Evolutionary conservation across 164 flowering plant species (phyloP).

Genomic region (Platanus orientalis): DNA sequence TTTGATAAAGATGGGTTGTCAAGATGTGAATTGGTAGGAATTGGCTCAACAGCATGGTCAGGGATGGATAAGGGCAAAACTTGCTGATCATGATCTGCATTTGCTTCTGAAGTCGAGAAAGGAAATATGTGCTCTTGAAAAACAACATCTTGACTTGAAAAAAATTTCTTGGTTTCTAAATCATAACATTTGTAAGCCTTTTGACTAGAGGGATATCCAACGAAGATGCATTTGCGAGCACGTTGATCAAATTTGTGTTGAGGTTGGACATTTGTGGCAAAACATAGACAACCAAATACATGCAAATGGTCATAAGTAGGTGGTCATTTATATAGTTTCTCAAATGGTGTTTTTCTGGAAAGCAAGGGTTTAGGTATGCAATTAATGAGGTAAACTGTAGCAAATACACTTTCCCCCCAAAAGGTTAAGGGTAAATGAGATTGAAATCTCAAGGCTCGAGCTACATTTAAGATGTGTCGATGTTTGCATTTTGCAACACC

Average conservation of each 20-base stretch:
- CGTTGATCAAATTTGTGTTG: conserved; percentile 1
- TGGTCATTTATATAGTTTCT: too few species aligned
- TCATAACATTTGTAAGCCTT: background rate
- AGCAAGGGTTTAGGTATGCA: too few species aligned
- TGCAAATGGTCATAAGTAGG: background rate
- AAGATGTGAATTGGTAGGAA: too few species aligned
- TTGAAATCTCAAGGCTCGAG: background rate
- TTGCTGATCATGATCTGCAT: too few species aligned
- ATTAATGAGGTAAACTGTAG: background rate
- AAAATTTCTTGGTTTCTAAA: background rate
- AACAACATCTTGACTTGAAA: background rate
- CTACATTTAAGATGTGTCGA: background rate
- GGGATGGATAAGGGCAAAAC: too few species aligned
- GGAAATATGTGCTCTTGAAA: too few species aligned
- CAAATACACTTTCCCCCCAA: background rate
- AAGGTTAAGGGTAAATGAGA: background rate
- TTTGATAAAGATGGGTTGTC: too few species aligned
- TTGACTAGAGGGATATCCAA: background rate
- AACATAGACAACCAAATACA: background rate
- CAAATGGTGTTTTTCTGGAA: background rate
- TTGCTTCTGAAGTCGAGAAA: too few species aligned
- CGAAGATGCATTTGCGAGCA: too few species aligned
- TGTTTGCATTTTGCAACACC: background rate
- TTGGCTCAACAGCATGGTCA: too few species aligned
- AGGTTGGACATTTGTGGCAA: background rate